These are phyloP conservation scores for Trametes versicolor DNA, from an alignment of 1,284 basidiomycete genomes.

Conservation along the genomic window DNA sequence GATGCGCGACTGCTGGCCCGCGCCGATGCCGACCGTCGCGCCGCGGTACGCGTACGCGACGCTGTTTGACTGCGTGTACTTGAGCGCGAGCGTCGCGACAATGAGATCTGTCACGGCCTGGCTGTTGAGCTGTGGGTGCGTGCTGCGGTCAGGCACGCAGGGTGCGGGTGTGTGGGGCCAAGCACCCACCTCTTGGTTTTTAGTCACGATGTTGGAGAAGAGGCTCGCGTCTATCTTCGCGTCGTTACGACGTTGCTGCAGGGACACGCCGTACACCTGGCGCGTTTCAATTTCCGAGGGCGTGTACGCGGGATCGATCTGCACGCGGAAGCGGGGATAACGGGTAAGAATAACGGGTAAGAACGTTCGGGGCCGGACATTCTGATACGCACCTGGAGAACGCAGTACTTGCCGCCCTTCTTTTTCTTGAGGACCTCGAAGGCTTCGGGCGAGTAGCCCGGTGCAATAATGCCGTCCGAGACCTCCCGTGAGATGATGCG, in stretches of 20 bases:
- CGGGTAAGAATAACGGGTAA: not conserved
- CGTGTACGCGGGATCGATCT: slow-evolving; percentile 88
- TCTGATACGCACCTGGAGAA: slow-evolving; percentile 75
- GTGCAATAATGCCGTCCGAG: slow-evolving; percentile 97
- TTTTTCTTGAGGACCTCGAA: slow-evolving; percentile 95
- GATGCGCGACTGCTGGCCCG: slow-evolving; percentile 98
- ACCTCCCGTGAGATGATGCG: slow-evolving; percentile 98
- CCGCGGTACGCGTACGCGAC: slow-evolving; percentile 97
- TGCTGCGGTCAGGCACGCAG: not conserved
- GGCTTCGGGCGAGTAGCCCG: slow-evolving; percentile 90
- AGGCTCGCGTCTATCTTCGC: slow-evolving; percentile 85
- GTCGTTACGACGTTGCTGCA: slow-evolving; percentile 95
- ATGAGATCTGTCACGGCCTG: slow-evolving; percentile 87
- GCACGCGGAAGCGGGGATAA: not conserved
- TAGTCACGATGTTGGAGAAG: slow-evolving; percentile 90
- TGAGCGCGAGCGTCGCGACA: slow-evolving; percentile 95
- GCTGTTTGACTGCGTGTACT: slow-evolving; percentile 99
- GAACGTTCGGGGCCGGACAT: not conserved
- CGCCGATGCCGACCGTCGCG: slow-evolving; percentile 94
- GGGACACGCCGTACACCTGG: slow-evolving; percentile 93
- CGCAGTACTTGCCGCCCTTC: slow-evolving; percentile 99
- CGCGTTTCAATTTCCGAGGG: slow-evolving; percentile 89
- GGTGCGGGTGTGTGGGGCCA: not conserved
- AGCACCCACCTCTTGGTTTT: slow-evolving; percentile 78
- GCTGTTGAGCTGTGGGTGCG: slow-evolving; percentile 65